Conservation (phyloP, 73 alveolate species). For the Breviolum minutum region DNA sequence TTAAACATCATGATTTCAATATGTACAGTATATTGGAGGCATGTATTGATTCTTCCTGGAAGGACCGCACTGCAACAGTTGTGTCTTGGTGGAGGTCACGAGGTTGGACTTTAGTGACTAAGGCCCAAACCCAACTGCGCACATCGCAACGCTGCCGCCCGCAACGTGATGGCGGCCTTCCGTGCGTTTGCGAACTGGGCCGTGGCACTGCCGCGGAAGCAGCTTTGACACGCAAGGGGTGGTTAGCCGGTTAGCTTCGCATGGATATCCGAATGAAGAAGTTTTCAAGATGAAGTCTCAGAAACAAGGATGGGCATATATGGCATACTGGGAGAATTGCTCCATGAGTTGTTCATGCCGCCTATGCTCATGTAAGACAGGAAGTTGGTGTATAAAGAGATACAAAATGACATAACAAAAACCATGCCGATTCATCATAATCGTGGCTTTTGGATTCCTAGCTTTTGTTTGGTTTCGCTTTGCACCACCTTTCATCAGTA, state of each 20-base stretch:
- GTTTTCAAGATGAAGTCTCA: too few relatives aligned
- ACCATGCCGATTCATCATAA: too few relatives aligned
- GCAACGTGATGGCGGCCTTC: constrained; percentile 2
- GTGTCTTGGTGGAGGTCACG: not conserved
- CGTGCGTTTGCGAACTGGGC: constrained; percentile 54
- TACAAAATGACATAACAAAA: too few relatives aligned
- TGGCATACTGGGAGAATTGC: too few relatives aligned
- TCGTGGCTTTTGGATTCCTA: too few relatives aligned
- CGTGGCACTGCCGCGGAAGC: constrained; percentile 55
- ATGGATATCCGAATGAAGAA: too few relatives aligned
- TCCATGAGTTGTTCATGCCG: too few relatives aligned
- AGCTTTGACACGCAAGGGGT: not conserved
- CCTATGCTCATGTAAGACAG: too few relatives aligned
- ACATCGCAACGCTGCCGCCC: constrained; percentile 6
- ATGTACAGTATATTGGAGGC: not conserved
- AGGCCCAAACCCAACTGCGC: constrained; percentile 13
- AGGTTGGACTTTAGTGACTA: not conserved
- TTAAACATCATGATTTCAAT: not conserved
- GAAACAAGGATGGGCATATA: too few relatives aligned
- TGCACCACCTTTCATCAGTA: not conserved
- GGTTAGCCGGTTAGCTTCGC: not conserved
- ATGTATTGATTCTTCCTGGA: not conserved
- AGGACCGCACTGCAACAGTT: not conserved
- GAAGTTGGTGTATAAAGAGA: too few relatives aligned
- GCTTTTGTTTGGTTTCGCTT: too few relatives aligned